Evolutionary conservation across 257 asterid genomes (phyloP).

Genomic region (Vinca minor): DNA sequence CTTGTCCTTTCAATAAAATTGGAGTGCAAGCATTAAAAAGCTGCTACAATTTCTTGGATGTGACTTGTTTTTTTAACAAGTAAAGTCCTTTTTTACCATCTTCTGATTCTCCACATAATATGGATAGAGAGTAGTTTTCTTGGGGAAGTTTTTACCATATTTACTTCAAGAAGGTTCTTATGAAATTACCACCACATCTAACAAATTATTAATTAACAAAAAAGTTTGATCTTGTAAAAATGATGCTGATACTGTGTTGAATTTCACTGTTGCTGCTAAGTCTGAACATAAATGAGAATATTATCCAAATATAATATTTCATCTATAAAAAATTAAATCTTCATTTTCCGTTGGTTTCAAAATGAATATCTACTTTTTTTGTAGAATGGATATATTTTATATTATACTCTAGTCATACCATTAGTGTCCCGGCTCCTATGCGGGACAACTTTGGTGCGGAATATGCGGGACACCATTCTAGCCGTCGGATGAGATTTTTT

Average conservation of each 20-base stretch:
- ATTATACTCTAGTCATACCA: too few species aligned
- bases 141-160: neutral
- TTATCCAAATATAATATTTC: too few species aligned
- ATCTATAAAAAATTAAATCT: too few species aligned
- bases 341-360: too few species aligned
- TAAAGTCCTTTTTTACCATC: constrained; percentile 3
- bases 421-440: too few species aligned
- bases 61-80: constrained; percentile 17
- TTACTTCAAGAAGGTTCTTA: too few species aligned
- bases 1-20: constrained; percentile 19
- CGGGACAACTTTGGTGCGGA: too few species aligned
- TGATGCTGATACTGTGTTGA: neutral
- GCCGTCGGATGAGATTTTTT: too few species aligned
- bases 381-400: too few species aligned
- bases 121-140: neutral
- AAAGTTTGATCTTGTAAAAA: neutral
- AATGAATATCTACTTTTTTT: too few species aligned
- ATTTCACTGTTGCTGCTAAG: constrained; percentile 2
- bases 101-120: constrained; percentile 3
- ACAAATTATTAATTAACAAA: neutral
- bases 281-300: too few species aligned
- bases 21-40: constrained; percentile 27
- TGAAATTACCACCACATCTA: neutral
- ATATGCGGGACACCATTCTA: too few species aligned
- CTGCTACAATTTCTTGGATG: constrained; percentile 19